Conservation (phyloP, 2,329 filamentous ascomycete genomes). For the Fusarium oxysporum region DNA sequence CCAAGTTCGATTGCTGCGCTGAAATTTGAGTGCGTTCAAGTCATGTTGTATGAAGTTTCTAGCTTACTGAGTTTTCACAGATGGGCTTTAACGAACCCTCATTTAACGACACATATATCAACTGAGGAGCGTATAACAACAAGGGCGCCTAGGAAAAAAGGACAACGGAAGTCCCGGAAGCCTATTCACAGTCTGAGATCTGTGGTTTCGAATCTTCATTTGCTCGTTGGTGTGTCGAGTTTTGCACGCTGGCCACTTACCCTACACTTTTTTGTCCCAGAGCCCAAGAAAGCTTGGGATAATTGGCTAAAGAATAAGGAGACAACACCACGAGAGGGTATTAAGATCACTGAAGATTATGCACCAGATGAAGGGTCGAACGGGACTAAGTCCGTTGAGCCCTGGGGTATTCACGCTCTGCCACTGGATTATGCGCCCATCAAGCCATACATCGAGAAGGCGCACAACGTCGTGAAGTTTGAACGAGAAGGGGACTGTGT, state of each 20-base stretch:
- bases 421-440: slow-evolving; percentile 66
- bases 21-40: slow-evolving; percentile 83
- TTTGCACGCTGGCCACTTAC: slow-evolving; percentile 87
- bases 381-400: slow-evolving; percentile 2
- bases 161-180: slow-evolving; percentile 65
- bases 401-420: slow-evolving; percentile 65
- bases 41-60: neutral
- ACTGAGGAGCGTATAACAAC: slow-evolving; percentile 68
- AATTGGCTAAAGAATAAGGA: slow-evolving; percentile 64
- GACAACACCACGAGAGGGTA: slow-evolving; percentile 58
- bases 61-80: slow-evolving; percentile 55
- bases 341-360: slow-evolving; percentile 70
- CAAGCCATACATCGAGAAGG: slow-evolving; percentile 67
- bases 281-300: slow-evolving; percentile 77
- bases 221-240: slow-evolving; percentile 81
- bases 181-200: slow-evolving; percentile 72
- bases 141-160: slow-evolving; percentile 60
- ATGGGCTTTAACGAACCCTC: slow-evolving; percentile 93
- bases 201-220: slow-evolving; percentile 82
- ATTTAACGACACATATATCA: slow-evolving; percentile 82
- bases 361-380: slow-evolving; percentile 39
- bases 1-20: slow-evolving; percentile 87
- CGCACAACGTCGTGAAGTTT: slow-evolving; percentile 64
- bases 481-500: slow-evolving; percentile 67
- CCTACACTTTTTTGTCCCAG: slow-evolving; percentile 80